A percentile compares a stretch with the other conserved stretches of the same genome.
These are phyloP conservation scores for Amanita pallidorosea DNA, from an alignment of 768 basidiomycete genomes.

Conservation along the genomic window DNA sequence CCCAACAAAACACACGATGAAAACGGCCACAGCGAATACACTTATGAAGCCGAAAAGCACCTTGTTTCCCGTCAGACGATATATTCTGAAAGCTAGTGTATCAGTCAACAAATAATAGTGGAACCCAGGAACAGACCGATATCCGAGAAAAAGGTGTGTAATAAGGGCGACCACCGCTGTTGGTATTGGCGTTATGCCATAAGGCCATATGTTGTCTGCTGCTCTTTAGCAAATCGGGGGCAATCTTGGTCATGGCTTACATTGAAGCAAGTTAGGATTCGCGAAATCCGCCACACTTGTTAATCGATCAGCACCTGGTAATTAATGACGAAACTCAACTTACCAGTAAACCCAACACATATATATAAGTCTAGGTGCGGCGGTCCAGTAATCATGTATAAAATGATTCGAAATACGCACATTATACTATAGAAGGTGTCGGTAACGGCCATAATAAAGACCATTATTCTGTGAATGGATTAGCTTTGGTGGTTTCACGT, in stretches of 20 bases:
- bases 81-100: background rate
- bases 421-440: conserved; percentile 10
- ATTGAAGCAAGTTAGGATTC: conserved; percentile 4
- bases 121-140: background rate
- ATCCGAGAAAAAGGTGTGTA: conserved; percentile 6
- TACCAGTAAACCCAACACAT: conserved; percentile 4
- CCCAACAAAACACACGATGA: background rate
- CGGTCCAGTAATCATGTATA: background rate
- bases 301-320: background rate
- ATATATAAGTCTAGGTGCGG: conserved; percentile 7
- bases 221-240: background rate
- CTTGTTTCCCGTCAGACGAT: background rate
- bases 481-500: background rate
- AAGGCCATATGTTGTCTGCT: conserved; percentile 7
- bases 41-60: background rate
- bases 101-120: background rate
- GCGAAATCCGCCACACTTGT: conserved; percentile 9
- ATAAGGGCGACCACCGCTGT: conserved; percentile 6
- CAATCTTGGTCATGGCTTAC: background rate
- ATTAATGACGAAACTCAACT: background rate
- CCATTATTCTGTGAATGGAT: conserved; percentile 4
- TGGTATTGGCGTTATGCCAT: conserved; percentile 6
- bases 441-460: conserved; percentile 7
- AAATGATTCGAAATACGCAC: conserved; percentile 6
- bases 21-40: background rate